These are phyloP conservation scores for Kwoniella dendrophila DNA, from an alignment of 768 basidiomycete species.

Conservation along the genomic window DNA sequence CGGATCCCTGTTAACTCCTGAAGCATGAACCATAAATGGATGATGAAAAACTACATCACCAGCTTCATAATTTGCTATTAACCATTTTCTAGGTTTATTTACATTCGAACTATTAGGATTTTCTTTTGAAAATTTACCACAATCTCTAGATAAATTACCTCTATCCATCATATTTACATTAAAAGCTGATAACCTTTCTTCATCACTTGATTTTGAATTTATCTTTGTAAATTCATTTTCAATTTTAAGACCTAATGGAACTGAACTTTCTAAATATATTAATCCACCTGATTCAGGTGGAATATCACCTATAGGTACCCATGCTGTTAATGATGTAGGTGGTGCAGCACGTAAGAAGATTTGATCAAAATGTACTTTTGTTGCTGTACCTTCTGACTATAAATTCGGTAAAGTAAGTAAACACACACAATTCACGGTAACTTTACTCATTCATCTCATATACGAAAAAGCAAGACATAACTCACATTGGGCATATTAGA, in stretches of 20 bases:
- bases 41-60: background rate
- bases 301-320: background rate
- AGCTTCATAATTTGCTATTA: background rate
- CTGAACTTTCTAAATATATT: background rate
- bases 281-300: background rate
- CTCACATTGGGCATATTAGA: background rate
- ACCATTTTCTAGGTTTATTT: background rate
- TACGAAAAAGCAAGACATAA: background rate
- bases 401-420: background rate
- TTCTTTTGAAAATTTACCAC: background rate
- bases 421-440: background rate
- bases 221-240: background rate
- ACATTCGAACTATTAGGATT: no score
- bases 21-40: background rate
- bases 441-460: no score
- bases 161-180: background rate
- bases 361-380: background rate
- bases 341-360: background rate
- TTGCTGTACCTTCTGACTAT: conserved; percentile 2
- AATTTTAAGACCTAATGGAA: background rate
- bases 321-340: background rate
- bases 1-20: background rate
- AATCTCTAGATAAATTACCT: background rate
- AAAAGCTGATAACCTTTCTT: background rate
- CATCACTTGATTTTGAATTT: background rate